phyloP scores from a whole-genome alignment of 257 asterid genomes.

The Paraleonurus japonicus region DNA sequence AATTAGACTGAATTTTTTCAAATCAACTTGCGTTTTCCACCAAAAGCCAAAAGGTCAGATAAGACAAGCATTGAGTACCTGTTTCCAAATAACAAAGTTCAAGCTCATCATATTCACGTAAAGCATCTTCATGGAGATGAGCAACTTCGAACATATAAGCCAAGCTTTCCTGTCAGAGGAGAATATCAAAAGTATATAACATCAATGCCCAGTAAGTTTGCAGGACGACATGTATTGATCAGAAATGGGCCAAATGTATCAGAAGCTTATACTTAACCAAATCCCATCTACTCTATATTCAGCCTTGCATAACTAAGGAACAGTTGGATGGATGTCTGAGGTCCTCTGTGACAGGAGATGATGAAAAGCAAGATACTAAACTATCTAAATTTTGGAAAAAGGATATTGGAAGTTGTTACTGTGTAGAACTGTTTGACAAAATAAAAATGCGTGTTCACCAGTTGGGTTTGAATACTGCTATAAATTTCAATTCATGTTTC shows the following conservation, averaged over 20 bases:
- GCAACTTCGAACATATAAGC: constrained; percentile 99
- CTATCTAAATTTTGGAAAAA: constrained; percentile 1
- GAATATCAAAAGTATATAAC: constrained; percentile 21
- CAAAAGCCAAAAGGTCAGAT: constrained; percentile 20
- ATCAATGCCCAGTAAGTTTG: constrained; percentile 3
- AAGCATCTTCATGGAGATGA: constrained; percentile 96
- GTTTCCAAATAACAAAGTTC: constrained; percentile 99
- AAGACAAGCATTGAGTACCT: constrained; percentile 50
- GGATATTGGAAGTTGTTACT: not conserved
- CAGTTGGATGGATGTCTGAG: not conserved
- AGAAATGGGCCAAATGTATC: constrained; percentile 19
- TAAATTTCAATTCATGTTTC: constrained; percentile 1
- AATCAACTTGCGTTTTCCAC: constrained; percentile 23
- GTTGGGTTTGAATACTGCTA: constrained; percentile 4
- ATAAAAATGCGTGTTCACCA: not conserved
- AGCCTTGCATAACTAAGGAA: constrained; percentile 15
- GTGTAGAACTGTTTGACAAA: not conserved
- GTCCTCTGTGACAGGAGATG: not conserved
- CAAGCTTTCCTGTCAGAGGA: constrained; percentile 78
- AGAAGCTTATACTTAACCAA: constrained; percentile 1
- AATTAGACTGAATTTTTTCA: not conserved
- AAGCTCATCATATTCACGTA: constrained; percentile 97
- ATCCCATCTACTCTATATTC: not conserved
- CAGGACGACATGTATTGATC: constrained; percentile 1
- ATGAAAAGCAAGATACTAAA: constrained; percentile 13